Evolutionary conservation across 1,284 basidiomycete species (phyloP).

Genomic region (Ceratobasidium sp.): DNA sequence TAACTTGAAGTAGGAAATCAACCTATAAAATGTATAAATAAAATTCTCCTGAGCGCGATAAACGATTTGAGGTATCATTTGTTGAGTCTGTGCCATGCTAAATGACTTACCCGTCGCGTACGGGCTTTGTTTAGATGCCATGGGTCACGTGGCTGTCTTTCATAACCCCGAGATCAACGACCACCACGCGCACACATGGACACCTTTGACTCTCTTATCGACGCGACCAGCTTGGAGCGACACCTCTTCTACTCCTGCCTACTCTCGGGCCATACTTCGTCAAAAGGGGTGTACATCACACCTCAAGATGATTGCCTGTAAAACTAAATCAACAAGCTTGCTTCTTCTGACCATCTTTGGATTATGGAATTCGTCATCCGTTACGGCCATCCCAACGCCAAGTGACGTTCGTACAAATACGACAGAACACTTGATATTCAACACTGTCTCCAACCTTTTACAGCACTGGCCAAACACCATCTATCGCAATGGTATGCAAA

Average conservation of each 20-base stretch:
- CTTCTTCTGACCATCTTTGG: not conserved
- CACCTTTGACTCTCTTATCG: no score
- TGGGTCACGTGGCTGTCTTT: not conserved
- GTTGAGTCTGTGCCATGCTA: no score
- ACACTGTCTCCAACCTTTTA: constrained; percentile 57
- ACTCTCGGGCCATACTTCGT: not conserved
- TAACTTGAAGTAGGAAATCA: no score
- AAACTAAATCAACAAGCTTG: not conserved
- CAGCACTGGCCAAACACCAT: constrained; percentile 65
- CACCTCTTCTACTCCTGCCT: not conserved
- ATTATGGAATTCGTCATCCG: not conserved
- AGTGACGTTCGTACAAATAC: constrained; percentile 47
- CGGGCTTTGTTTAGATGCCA: not conserved
- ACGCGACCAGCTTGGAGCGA: no score
- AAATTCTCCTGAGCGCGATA: no score
- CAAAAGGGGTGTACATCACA: not conserved
- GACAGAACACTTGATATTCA: constrained; percentile 59
- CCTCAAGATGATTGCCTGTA: not conserved
- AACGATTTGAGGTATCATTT: no score
- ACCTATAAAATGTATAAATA: no score
- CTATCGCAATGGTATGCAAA: constrained; percentile 57
- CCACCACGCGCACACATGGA: constrained; percentile 9
- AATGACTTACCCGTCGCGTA: no score
- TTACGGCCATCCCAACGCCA: not conserved
- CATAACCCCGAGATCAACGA: not conserved